Conservation (phyloP, 2,329 filamentous ascomycete genomes). For the Cladobotryum protrusum region DNA sequence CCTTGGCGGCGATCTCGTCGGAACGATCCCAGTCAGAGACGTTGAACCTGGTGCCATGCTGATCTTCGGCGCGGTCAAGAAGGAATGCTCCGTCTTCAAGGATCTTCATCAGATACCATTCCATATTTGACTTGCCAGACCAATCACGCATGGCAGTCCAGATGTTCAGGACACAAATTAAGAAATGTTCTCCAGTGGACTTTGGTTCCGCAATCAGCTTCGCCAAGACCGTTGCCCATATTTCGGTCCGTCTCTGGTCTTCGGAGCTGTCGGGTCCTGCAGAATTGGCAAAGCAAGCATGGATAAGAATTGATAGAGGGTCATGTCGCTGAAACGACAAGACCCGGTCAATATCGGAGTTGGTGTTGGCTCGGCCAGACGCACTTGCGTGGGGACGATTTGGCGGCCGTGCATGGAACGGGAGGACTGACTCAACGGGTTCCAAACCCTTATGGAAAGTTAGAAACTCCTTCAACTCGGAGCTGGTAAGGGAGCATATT, state of each 20-base stretch:
- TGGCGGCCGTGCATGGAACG: constrained; percentile 53
- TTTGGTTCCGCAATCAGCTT: constrained; percentile 73
- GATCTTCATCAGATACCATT: constrained; percentile 91
- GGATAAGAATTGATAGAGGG: constrained; percentile 74
- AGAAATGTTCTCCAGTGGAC: constrained; percentile 69
- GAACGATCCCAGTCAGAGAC: constrained; percentile 68
- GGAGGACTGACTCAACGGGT: constrained; percentile 75
- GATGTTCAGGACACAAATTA: constrained; percentile 78
- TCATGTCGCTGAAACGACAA: constrained; percentile 86
- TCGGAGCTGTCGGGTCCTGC: constrained; percentile 75
- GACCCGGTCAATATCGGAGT: constrained; percentile 68
- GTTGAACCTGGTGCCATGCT: constrained; percentile 64
- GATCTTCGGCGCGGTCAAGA: constrained; percentile 76
- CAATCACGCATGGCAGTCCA: constrained; percentile 85
- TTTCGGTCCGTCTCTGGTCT: constrained; percentile 69
- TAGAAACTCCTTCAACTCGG: constrained; percentile 72
- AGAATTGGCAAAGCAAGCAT: constrained; percentile 85
- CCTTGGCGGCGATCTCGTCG: constrained; percentile 74
- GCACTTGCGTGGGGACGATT: constrained; percentile 39
- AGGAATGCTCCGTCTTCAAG: constrained; percentile 89
- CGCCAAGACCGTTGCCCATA: constrained; percentile 85
- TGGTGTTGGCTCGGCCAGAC: constrained; percentile 43
- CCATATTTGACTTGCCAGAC: constrained; percentile 83
- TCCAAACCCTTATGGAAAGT: constrained; percentile 74
- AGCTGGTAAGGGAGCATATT: constrained; percentile 65